Conservation (phyloP, 257 asterid species). For the Paulownia fortunei region DNA sequence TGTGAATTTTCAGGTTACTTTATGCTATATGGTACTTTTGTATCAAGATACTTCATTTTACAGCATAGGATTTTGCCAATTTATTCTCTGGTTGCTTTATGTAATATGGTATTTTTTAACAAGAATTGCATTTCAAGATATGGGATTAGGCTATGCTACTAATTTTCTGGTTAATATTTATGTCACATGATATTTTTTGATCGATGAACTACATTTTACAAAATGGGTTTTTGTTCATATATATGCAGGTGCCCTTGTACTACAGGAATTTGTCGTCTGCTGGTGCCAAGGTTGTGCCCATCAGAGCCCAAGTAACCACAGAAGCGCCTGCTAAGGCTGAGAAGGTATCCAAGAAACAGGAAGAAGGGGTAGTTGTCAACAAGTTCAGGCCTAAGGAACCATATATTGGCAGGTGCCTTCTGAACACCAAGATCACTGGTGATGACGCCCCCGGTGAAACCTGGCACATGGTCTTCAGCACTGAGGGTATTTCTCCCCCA, state of each 20-base stretch:
- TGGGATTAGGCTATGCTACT: too few species aligned
- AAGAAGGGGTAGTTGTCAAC: conserved; percentile 84
- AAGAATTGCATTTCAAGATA: not conserved
- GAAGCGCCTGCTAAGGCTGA: conserved; percentile 91
- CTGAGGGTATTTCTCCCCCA: conserved; percentile 67
- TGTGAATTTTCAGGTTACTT: not conserved
- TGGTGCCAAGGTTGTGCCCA: conserved; percentile 49
- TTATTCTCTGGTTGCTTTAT: not conserved
- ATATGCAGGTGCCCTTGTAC: conserved; percentile 62
- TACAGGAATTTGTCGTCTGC: conserved; percentile 57
- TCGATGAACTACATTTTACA: not conserved
- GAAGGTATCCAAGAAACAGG: conserved; percentile 82
- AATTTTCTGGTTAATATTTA: too few species aligned
- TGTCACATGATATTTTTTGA: not conserved
- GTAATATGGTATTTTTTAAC: not conserved
- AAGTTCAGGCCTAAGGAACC: conserved; percentile 96
- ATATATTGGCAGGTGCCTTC: conserved; percentile 80
- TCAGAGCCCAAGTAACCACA: conserved; percentile 91
- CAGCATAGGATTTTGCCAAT: not conserved
- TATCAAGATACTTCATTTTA: not conserved
- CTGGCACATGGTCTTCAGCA: conserved; percentile 97
- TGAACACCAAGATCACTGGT: conserved; percentile 97
- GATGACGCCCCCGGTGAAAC: conserved; percentile 99
- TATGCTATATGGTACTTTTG: not conserved
- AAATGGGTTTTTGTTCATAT: not conserved